A percentile compares a stretch with the other conserved stretches of the same genome.
These are phyloP conservation scores for Isoetes taiwanensis DNA, from an alignment of 75 land plant genomes.

Conservation along the genomic window DNA sequence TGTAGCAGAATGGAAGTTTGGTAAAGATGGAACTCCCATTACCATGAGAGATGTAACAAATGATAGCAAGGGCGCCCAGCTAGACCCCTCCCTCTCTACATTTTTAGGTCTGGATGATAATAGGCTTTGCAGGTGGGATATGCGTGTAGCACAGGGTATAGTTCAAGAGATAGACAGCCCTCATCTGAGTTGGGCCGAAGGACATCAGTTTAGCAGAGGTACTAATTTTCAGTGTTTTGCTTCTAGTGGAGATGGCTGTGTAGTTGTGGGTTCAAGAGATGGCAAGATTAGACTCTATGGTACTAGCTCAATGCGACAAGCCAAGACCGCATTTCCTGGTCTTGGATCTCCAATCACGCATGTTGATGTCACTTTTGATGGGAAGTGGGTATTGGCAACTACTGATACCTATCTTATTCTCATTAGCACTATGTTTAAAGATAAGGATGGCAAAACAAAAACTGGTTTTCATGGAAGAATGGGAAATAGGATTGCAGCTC, in stretches of 20 bases:
- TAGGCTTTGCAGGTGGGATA: constrained; percentile 95
- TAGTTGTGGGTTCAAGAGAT: constrained; percentile 93
- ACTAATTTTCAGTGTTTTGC: constrained; percentile 99
- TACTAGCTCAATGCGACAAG: constrained; percentile 77
- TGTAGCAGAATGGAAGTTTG: constrained; percentile 93
- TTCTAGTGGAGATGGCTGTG: constrained; percentile 83
- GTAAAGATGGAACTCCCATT: constrained; percentile 82
- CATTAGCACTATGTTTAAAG: constrained; percentile 77
- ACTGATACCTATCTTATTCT: constrained; percentile 93
- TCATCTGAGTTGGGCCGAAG: constrained; percentile 82
- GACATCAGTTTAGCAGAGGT: constrained; percentile 92
- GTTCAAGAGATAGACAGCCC: constrained; percentile 73
- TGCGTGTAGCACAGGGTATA: constrained; percentile 75
- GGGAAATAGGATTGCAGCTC: constrained; percentile 94
- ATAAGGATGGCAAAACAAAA: constrained; percentile 88
- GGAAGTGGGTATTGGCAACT: constrained; percentile 93
- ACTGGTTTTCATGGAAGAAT: constrained; percentile 90
- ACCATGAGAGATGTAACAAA: constrained; percentile 90
- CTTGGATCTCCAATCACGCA: constrained; percentile 93
- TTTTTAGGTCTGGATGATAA: constrained; percentile 91
- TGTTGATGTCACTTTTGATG: constrained; percentile 98
- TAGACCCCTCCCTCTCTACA: constrained; percentile 72
- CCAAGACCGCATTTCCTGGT: constrained; percentile 98
- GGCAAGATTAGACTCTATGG: constrained; percentile 93
- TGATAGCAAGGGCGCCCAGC: constrained; percentile 68